These are phyloP conservation scores for Colletotrichum orchidophilum DNA, from an alignment of 2,329 filamentous ascomycete genomes.

Conservation along the genomic window DNA sequence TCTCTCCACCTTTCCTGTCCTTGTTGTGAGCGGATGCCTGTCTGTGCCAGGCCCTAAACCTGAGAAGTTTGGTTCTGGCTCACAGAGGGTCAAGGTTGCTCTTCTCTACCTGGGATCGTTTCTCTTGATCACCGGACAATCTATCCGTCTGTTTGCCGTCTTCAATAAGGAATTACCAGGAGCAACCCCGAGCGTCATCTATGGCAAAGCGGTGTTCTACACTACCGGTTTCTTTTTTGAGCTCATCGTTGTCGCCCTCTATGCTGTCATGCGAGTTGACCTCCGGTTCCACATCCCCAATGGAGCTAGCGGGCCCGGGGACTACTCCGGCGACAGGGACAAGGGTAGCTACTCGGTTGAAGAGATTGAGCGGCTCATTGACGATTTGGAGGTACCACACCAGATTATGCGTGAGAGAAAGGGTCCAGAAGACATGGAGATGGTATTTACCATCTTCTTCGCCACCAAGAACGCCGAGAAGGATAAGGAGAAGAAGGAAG, in stretches of 20 bases:
- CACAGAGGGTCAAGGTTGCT: slow-evolving; percentile 40
- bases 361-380: slow-evolving; percentile 34
- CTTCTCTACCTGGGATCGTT: slow-evolving; percentile 38
- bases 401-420: slow-evolving; percentile 33
- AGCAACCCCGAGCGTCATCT: slow-evolving; percentile 40
- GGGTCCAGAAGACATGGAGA: slow-evolving; percentile 19
- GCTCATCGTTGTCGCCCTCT: slow-evolving; percentile 39
- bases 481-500: not conserved
- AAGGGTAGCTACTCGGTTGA: slow-evolving; percentile 25
- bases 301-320: slow-evolving; percentile 40
- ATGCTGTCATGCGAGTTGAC: slow-evolving; percentile 42
- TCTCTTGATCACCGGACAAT: slow-evolving; percentile 35
- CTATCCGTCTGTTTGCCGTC: slow-evolving; percentile 38
- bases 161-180: slow-evolving; percentile 38
- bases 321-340: slow-evolving; percentile 35
- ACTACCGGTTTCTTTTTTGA: slow-evolving; percentile 46
- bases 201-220: slow-evolving; percentile 46
- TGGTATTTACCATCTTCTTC: slow-evolving; percentile 32
- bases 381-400: slow-evolving; percentile 25
- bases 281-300: slow-evolving; percentile 43
- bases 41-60: slow-evolving; percentile 41
- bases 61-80: slow-evolving; percentile 45
- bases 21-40: slow-evolving; percentile 37
- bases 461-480: not conserved
- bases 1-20: slow-evolving; percentile 36